Percentiles rank a stretch among this genome's conserved stretches.
Evolutionary conservation across 306 rosid genomes (phyloP).

Genomic region (Prunus mume): DNA sequence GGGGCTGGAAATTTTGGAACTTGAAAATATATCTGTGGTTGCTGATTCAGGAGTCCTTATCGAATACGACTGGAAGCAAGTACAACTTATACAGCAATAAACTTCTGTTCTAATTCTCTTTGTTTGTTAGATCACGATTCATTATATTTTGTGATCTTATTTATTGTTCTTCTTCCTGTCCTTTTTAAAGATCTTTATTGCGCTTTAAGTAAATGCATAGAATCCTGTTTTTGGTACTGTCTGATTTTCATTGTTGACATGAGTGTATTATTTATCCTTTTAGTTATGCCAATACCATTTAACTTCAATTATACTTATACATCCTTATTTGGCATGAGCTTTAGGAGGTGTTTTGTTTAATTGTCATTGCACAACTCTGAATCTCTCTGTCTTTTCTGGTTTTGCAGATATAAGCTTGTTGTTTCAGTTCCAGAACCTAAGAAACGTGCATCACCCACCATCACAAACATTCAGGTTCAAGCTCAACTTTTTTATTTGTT

Average conservation of each 20-base stretch:
- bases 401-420: slow-evolving; percentile 87
- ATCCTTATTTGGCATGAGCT: not conserved
- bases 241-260: not conserved
- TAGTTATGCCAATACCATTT: not conserved
- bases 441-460: slow-evolving; percentile 75
- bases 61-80: not conserved
- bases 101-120: not conserved
- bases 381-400: slow-evolving; percentile 4
- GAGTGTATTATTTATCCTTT: not conserved
- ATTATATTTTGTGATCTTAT: not conserved
- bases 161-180: not conserved
- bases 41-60: not conserved
- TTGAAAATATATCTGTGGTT: not conserved
- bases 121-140: not conserved
- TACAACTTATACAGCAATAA: not conserved
- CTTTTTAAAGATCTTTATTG: not conserved
- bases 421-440: slow-evolving; percentile 89
- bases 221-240: not conserved
- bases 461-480: slow-evolving; percentile 87
- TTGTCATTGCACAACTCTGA: not conserved
- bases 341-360: not conserved
- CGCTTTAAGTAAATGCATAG: not conserved
- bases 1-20: not conserved
- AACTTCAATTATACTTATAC: not conserved
- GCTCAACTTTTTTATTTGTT: not conserved